Evolutionary conservation across 306 rosid species (phyloP).

Genomic region (Ceratonia siliqua): DNA sequence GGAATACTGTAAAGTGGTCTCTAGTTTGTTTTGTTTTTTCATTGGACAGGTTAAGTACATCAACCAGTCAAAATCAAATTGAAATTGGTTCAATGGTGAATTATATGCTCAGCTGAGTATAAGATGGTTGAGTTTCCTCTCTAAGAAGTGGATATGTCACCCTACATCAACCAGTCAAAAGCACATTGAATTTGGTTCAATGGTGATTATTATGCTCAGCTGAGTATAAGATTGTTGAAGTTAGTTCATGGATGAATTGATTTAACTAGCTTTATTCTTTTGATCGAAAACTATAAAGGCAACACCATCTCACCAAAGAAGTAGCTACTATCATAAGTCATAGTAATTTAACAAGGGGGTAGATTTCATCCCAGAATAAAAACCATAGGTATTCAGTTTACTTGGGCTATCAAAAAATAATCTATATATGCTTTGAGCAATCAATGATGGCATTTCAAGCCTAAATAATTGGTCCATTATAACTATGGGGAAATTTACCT

Average conservation of each 20-base stretch:
- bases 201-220: too few species aligned
- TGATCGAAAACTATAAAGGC: neutral
- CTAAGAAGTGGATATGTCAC: neutral
- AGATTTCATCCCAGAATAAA: slow-evolving; percentile 28
- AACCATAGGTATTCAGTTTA: neutral
- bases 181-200: too few species aligned
- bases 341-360: neutral
- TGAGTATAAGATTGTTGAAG: too few species aligned
- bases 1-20: slow-evolving; percentile 16
- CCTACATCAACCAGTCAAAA: too few species aligned
- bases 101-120: slow-evolving; percentile 17
- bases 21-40: slow-evolving; percentile 19
- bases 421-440: slow-evolving; percentile 29
- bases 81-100: slow-evolving; percentile 10
- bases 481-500: neutral
- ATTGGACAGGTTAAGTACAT: slow-evolving; percentile 8
- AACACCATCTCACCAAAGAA: slow-evolving; percentile 8
- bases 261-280: neutral
- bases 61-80: slow-evolving; percentile 12
- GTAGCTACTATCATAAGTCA: slow-evolving; percentile 10
- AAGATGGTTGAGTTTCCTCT: slow-evolving; percentile 25
- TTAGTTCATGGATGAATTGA: slow-evolving; percentile 19
- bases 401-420: slow-evolving; percentile 18
- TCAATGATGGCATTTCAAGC: slow-evolving; percentile 9
- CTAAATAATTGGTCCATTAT: slow-evolving; percentile 5